Evolutionary conservation across 1,139 yeast species (phyloP), one percentile per base, ranked within the genome.

Genomic region (Yamadazyma kanchanaburiensis): DNA sequence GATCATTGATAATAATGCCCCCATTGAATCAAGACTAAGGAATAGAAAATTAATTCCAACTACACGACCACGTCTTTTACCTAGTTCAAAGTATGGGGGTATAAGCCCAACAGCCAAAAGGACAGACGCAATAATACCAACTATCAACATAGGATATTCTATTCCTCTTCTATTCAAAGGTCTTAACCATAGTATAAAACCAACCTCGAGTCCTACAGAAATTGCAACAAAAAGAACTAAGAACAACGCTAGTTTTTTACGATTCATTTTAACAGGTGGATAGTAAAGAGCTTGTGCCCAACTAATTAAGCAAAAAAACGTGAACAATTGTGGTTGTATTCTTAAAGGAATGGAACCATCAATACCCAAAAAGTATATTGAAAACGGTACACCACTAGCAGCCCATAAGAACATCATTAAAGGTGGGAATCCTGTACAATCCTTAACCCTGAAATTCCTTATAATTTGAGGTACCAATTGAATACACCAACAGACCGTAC

Each of bases 401-500:
- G 87, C 80, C 95, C 96, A 88, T 21, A 87, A 55, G 35, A 86
- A 73, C 75, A 86, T 69, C 95, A 88, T 87, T 24, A 71, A 13
- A 2, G 91, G 87, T 0, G 95, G 95, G 10, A 88, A 57, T 0
- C 97, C 96, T 24, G 80, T 83, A 39, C 95, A 83, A 49, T 85
- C 75, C 47, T 88, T 87, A n/a, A 70, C 70, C 33, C 66, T 64
- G 58, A 71, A 86, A 52, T 89, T 88, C 49, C 77, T 64, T 31
- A 77, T 64, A 30, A 88, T 79, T 53, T 88, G 97, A 3, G 97
- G 96, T 2, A 86, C 68, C 42, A 88, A 63, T 56, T 89, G 96
- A 40, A 88, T 62, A 55, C 96, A 88, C 96, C 96, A 89, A 38
- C 85, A 70, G 4, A 88, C 76, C 1, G 96, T 88, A 11, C 95